Evolutionary conservation across 495 filamentous ascomycete genomes (phyloP).

Genomic region (Aspergillus hancockii): DNA sequence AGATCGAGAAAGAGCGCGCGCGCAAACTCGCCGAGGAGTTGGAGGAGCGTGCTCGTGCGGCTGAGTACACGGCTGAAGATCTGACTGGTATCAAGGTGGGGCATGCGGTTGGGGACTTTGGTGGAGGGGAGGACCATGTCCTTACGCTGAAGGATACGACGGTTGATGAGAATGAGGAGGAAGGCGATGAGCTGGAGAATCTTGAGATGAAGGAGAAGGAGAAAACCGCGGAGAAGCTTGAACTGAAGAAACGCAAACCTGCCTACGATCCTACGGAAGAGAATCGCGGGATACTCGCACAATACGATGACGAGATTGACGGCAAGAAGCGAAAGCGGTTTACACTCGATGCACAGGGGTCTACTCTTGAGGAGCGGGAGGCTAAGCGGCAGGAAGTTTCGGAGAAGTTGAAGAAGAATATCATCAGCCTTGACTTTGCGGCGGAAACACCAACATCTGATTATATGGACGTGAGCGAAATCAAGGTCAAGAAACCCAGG

Average conservation of each 20-base stretch:
- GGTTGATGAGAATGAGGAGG: slow-evolving; percentile 82
- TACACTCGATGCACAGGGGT: slow-evolving; percentile 76
- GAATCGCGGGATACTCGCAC: slow-evolving; percentile 69
- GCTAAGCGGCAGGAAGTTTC: slow-evolving; percentile 58
- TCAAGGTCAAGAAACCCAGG: slow-evolving; percentile 91
- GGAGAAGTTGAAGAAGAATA: slow-evolving; percentile 62
- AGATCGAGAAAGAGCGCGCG: slow-evolving; percentile 74
- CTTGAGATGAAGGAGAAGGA: slow-evolving; percentile 76
- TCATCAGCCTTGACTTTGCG: slow-evolving; percentile 74
- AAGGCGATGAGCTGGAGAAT: slow-evolving; percentile 91
- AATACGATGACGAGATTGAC: slow-evolving; percentile 95
- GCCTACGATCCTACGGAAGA: slow-evolving; percentile 79
- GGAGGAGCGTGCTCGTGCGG: slow-evolving; percentile 59
- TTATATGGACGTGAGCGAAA: slow-evolving; percentile 80
- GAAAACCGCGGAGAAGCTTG: slow-evolving; percentile 70
- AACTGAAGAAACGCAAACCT: slow-evolving; percentile 89
- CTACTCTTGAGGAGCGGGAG: slow-evolving; percentile 62
- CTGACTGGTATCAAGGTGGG: slow-evolving; percentile 88
- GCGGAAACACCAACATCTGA: slow-evolving; percentile 71
- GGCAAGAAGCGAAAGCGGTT: slow-evolving; percentile 90
- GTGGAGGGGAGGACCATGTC: slow-evolving; percentile 75
- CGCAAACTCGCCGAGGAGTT: slow-evolving; percentile 75
- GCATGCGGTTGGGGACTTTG: slow-evolving; percentile 77
- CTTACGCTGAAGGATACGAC: slow-evolving; percentile 88
- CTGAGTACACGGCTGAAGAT: slow-evolving; percentile 75